phyloP scores from a whole-genome alignment of 2,329 filamentous ascomycete species.

The Plectosphaerella cucumerina region DNA sequence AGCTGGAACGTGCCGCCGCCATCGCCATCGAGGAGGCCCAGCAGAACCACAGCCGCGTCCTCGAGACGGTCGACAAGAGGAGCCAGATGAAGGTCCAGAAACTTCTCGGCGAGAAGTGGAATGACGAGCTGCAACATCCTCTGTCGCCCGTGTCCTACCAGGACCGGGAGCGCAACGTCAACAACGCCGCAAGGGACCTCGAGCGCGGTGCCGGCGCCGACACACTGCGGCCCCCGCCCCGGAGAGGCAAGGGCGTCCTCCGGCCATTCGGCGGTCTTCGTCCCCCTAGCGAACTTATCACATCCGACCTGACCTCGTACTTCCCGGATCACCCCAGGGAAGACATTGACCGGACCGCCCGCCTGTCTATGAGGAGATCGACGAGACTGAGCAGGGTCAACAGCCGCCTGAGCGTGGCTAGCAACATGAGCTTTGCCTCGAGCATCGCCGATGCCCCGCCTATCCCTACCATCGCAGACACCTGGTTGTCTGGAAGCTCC shows the following conservation, averaged over 20 bases:
- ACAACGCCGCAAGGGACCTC: constrained; percentile 53
- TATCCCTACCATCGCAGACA: constrained; percentile 91
- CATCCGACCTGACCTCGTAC: constrained; percentile 92
- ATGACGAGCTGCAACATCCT: constrained; percentile 75
- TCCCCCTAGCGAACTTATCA: constrained; percentile 95
- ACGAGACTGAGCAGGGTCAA: constrained; percentile 89
- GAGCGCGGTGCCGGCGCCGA: constrained; percentile 52
- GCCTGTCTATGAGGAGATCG: constrained; percentile 86
- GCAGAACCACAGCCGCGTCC: constrained; percentile 61
- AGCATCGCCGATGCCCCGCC: constrained; percentile 90
- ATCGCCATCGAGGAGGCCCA: constrained; percentile 87
- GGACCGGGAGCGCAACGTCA: constrained; percentile 65
- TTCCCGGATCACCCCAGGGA: constrained; percentile 94
- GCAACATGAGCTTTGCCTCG: constrained; percentile 88
- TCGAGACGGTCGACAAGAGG: constrained; percentile 65
- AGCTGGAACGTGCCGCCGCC: constrained; percentile 80
- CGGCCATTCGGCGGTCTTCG: constrained; percentile 87
- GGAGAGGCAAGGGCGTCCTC: constrained; percentile 50
- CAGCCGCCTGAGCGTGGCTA: constrained; percentile 88
- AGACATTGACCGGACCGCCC: constrained; percentile 92
- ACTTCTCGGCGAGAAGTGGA: constrained; percentile 81
- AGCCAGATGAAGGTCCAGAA: constrained; percentile 87
- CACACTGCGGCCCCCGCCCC: constrained; percentile 34
- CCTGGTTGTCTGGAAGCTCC: constrained; percentile 67
- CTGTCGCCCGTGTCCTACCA: constrained; percentile 75